These are phyloP conservation scores for Metarhizium guizhouense DNA, from an alignment of 2,329 filamentous ascomycete species.

Conservation along the genomic window DNA sequence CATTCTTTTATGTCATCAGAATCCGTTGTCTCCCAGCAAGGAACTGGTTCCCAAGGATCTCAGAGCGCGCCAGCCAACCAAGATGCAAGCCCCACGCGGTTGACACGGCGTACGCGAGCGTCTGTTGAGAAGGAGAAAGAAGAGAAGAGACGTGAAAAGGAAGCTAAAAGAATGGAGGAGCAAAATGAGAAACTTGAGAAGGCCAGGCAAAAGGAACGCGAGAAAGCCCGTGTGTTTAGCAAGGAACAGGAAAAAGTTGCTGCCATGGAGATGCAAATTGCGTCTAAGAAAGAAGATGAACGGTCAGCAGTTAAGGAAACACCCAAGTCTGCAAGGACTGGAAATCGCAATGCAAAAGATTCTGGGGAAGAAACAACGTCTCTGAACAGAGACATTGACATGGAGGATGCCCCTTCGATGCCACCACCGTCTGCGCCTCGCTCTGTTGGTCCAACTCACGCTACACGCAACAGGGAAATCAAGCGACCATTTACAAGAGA, in stretches of 20 bases:
- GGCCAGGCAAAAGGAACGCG: slow-evolving; percentile 59
- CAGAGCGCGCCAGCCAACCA: slow-evolving; percentile 10
- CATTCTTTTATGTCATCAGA: slow-evolving; percentile 40
- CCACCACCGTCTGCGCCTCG: slow-evolving; percentile 53
- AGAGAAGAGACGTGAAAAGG: slow-evolving; percentile 58
- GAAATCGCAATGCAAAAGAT: slow-evolving; percentile 41
- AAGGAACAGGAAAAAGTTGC: slow-evolving; percentile 47
- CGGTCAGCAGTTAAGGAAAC: slow-evolving; percentile 29
- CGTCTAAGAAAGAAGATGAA: slow-evolving; percentile 45
- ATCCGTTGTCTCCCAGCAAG: slow-evolving; percentile 26
- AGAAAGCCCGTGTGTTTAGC: slow-evolving; percentile 53
- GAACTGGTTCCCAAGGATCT: slow-evolving; percentile 12
- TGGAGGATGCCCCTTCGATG: slow-evolving; percentile 46
- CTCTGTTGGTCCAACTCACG: slow-evolving; percentile 36
- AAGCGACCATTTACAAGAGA: slow-evolving; percentile 56
- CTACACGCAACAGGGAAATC: slow-evolving; percentile 40
- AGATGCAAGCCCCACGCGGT: slow-evolving; percentile 32
- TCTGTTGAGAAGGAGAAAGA: slow-evolving; percentile 54
- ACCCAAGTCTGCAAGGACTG: slow-evolving; percentile 36
- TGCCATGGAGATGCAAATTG: slow-evolving; percentile 43
- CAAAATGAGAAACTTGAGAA: slow-evolving; percentile 57
- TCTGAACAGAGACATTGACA: slow-evolving; percentile 40
- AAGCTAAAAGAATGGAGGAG: slow-evolving; percentile 51
- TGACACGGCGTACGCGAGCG: slow-evolving; percentile 43
- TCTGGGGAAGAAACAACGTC: slow-evolving; percentile 21